Base-by-base conservation (phyloP, 2,329 filamentous ascomycete genomes). In the Aspergillus ustus region DNA sequence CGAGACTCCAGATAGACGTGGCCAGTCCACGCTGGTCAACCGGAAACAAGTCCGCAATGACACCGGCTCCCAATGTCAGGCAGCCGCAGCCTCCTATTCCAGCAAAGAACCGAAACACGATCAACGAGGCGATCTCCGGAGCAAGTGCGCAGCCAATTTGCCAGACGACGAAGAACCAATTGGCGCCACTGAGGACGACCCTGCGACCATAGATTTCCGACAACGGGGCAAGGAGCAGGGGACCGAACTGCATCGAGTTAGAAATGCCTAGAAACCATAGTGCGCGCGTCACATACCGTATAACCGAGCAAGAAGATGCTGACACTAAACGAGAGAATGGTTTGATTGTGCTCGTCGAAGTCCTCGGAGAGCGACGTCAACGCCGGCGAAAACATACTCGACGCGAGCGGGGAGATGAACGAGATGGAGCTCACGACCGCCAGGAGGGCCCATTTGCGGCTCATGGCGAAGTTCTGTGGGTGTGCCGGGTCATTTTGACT, bases 141-240 rank as follows among this genome's bases (percentile, higher is more conserved):
- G 84, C 78, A 13, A 83, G 84, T 1, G 86, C 85, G 20, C 82
- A 83, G 7, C 81, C 87, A n/a, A 85, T 86, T 65, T 85, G 87
- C 73, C 89, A 90, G 1, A 82, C 81, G 1, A 83, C 82, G 64
- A 89, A 82, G 13, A 80, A 79, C 57, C 82, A 74, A 68, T 88
- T 88, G 4, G 85, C 87, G 58, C 80, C 73, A 66, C 85, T 81
- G 70, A 89, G 88, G n/a, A 89, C 80, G 40, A 83, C 73, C 62
- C 88, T 81, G 7, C 86, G 80, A 5, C 86, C 88, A 60, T 85
- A 89, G 17, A 90, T 75, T 69, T 91, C 88, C n/a, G 85, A 82
- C 7, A 91, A 69, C 0, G 88, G 88, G 2, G 88, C 88, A 80
- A 88, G 88, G 1, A 91, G 67, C 4, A 90, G 75, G 1, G 87